Conservation (phyloP, 805 yeast genomes). For the Kuraishia floccosa region DNA sequence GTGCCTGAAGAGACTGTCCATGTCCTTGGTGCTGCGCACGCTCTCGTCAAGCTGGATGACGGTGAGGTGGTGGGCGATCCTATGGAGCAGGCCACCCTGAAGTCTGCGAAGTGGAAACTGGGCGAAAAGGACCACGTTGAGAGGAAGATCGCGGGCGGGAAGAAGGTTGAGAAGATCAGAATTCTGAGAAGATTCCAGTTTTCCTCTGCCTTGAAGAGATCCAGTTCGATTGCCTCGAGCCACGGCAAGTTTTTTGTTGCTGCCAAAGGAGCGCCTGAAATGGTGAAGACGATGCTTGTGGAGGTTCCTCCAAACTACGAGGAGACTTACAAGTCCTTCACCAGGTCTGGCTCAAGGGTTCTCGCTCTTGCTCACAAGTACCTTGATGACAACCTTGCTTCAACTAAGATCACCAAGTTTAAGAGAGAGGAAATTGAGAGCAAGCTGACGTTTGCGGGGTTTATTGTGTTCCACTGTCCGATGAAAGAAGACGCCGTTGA, state of each 20-base stretch:
- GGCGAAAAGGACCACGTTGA: constrained; percentile 64
- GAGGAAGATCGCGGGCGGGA: constrained; percentile 20
- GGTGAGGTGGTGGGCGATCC: constrained; percentile 99
- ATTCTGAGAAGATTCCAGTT: constrained; percentile 94
- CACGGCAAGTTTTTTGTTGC: constrained; percentile 58
- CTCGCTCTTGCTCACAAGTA: constrained; percentile 86
- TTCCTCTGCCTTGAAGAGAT: constrained; percentile 90
- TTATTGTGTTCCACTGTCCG: constrained; percentile 95
- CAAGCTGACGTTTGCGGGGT: constrained; percentile 74
- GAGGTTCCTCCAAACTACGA: constrained; percentile 74
- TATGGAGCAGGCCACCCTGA: constrained; percentile 94
- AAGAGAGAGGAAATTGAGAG: constrained; percentile 71
- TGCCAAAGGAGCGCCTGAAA: constrained; percentile 98
- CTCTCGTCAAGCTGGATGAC: constrained; percentile 85
- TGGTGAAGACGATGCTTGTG: constrained; percentile 66
- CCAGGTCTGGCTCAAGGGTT: constrained; percentile 94
- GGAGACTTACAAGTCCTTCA: constrained; percentile 75
- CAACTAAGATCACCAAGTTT: constrained; percentile 41
- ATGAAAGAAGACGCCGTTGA: constrained; percentile 88
- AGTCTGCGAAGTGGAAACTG: constrained; percentile 78
- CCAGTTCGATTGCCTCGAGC: constrained; percentile 68
- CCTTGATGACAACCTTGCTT: constrained; percentile 38
- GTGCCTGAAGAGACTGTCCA: constrained; percentile 61
- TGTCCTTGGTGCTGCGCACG: constrained; percentile 92
- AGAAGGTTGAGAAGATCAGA: constrained; percentile 36